Base-by-base conservation (phyloP, 768 basidiomycete species). In the Solioccasus polychromus region DNA sequence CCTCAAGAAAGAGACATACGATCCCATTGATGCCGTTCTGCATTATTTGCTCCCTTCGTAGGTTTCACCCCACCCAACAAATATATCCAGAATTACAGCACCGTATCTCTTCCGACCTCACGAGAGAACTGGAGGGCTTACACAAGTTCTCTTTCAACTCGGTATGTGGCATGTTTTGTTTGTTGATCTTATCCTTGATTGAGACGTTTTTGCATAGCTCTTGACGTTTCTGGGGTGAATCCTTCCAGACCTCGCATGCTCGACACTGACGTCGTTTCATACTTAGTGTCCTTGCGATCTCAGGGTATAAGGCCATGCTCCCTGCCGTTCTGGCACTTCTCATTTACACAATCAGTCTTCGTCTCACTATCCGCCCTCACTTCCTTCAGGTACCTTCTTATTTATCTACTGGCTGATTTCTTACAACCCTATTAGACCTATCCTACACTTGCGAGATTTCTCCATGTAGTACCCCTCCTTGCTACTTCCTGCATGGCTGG, bases 271-370 rank as follows among this genome's bases (percentile, higher is more conserved):
- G 19, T 42, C 10, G 2, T 20, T n/a, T 35, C 12, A 17, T 4
- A 10, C 14, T 9, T 20, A 59, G 58, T 5, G 17, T 59, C 39
- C 51, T 60, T 11, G 37, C 47, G 0, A 18, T 54, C 10, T 52
- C 55, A 3, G 48, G 45, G 10, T 48, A 42, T 2, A 35, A 28
- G 14, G 20, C 42, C 2, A 39, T 52, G 20, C 12, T 28, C 5
- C 55, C 48, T 6, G 36, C 42, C 8, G 51, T 51, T 1, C 46
- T 60, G 24, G 39, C 38, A 4, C 47, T 59, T 31, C 34, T 56
- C 20, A 44, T 59, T 5, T 59, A 53, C 19, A 53, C 51, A 8
- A 46, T 56, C 38, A 53, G 44, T 15, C 46, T 59, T 17, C 46
- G 55, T 24, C 39, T 53, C 30, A 35, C 45, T 12, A 31, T 44